phyloP scores from a whole-genome alignment of 202 grass and related monocot species.

The Musa balbisiana region DNA sequence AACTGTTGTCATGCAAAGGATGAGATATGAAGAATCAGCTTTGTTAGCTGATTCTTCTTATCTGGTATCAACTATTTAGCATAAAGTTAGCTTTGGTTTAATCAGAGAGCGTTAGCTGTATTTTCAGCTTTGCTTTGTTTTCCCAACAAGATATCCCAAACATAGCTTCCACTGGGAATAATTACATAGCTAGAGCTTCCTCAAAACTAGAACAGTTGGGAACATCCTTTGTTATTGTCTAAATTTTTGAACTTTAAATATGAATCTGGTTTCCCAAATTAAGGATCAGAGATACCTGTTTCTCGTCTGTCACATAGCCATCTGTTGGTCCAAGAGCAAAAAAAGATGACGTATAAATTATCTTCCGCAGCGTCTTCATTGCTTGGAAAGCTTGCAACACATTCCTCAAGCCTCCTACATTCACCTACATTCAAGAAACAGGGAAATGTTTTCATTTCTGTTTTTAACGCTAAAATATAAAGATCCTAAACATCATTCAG shows the following conservation, averaged over 20 bases:
- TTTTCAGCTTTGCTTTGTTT: too few relatives aligned
- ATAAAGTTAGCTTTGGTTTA: too few relatives aligned
- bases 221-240: too few relatives aligned
- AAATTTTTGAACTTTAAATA: background rate
- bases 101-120: too few relatives aligned
- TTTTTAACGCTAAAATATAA: background rate
- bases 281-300: constrained; percentile 41
- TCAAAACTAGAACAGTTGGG: too few relatives aligned
- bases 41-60: too few relatives aligned
- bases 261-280: background rate
- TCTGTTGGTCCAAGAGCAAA: constrained; percentile 70
- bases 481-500: background rate
- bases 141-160: too few relatives aligned
- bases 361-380: constrained; percentile 55
- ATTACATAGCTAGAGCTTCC: too few relatives aligned
- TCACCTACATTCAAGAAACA: constrained; percentile 41
- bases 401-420: constrained; percentile 80
- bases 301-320: constrained; percentile 77
- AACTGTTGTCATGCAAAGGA: too few relatives aligned
- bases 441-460: background rate
- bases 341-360: constrained; percentile 78
- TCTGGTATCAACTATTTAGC: too few relatives aligned
- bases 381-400: constrained; percentile 53
- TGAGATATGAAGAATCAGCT: too few relatives aligned
- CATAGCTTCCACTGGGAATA: too few relatives aligned